Conservation (phyloP, 208 protist species). For the Acanthamoeba triangularis region DNA sequence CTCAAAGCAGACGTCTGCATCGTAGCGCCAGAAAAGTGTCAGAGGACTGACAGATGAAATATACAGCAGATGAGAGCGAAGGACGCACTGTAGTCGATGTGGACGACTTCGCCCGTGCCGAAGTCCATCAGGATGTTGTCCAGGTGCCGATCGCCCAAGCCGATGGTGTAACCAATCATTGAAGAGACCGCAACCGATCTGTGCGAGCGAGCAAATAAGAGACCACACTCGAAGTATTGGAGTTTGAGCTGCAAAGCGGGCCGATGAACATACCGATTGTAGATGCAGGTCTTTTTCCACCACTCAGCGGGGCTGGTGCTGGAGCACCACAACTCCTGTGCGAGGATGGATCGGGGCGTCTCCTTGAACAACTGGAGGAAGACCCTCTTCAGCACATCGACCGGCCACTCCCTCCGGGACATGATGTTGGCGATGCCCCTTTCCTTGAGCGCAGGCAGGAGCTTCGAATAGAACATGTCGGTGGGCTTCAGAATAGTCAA, state of each 20-base stretch:
- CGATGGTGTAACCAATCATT: constrained; percentile 97
- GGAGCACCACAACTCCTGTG: constrained; percentile 57
- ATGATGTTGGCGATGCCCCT: constrained; percentile 70
- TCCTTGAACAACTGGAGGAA: constrained; percentile 77
- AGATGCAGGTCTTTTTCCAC: constrained; percentile 70
- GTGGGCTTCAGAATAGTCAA: constrained; percentile 76
- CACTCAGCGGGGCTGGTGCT: constrained; percentile 53
- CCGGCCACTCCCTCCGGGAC: constrained; percentile 83
- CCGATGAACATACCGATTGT: constrained; percentile 27
- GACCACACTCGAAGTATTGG: background rate
- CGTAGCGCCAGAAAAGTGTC: background rate
- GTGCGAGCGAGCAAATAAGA: background rate
- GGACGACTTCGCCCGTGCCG: constrained; percentile 94
- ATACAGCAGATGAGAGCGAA: background rate
- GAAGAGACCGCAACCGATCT: constrained; percentile 91
- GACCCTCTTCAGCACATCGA: constrained; percentile 73
- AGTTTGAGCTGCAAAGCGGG: background rate
- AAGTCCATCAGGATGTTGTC: constrained; percentile 97
- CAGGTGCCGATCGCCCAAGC: constrained; percentile 97
- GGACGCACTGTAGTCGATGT: constrained; percentile 96
- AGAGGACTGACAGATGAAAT: background rate
- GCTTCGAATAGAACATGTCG: constrained; percentile 85
- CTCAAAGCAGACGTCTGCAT: constrained; percentile 94
- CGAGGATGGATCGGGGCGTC: constrained; percentile 72
- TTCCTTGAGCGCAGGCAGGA: constrained; percentile 76